Percentiles rank a stretch among this genome's conserved stretches.
These are phyloP conservation scores for Clavulina sp. DNA, from an alignment of 768 basidiomycete genomes.

Conservation along the genomic window DNA sequence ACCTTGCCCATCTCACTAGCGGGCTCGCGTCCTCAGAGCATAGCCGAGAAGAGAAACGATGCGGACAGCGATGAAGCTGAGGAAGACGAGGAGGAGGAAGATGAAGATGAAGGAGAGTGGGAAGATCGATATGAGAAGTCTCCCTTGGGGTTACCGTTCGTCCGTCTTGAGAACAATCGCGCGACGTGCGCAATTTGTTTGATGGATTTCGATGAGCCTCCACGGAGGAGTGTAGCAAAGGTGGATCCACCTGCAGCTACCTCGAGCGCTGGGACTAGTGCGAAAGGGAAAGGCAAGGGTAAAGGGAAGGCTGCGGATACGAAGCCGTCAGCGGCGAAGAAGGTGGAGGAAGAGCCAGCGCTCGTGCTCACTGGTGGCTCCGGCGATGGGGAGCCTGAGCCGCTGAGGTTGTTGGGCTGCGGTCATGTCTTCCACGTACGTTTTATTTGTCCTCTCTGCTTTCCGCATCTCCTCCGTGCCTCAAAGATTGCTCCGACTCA, in stretches of 20 bases:
- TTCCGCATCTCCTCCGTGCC: constrained; percentile 1
- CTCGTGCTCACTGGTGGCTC: constrained; percentile 9
- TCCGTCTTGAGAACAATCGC: constrained; percentile 63
- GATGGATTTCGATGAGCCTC: constrained; percentile 68
- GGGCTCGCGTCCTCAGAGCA: no score
- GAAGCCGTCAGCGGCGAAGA: no score
- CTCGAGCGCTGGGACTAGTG: no score
- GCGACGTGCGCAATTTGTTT: constrained; percentile 74
- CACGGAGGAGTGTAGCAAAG: constrained; percentile 6
- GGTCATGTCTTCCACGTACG: constrained; percentile 85
- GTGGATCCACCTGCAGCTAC: constrained; percentile 16
- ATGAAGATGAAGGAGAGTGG: constrained; percentile 20
- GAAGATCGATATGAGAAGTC: constrained; percentile 63
- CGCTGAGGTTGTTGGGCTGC: constrained; percentile 56
- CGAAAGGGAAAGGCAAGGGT: no score
- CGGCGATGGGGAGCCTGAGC: constrained; percentile 31
- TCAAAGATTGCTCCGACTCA: constrained; percentile 10
- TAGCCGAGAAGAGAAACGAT: no score
- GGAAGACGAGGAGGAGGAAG: no score
- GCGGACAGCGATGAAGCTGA: no score
- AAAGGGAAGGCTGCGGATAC: no score
- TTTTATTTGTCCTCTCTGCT: constrained; percentile 8
- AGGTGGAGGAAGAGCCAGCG: no score
- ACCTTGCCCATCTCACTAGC: no score
- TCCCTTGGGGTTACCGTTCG: constrained; percentile 69